Evolutionary conservation across 257 asterid species (phyloP).

Genomic region (Misopates orontium): DNA sequence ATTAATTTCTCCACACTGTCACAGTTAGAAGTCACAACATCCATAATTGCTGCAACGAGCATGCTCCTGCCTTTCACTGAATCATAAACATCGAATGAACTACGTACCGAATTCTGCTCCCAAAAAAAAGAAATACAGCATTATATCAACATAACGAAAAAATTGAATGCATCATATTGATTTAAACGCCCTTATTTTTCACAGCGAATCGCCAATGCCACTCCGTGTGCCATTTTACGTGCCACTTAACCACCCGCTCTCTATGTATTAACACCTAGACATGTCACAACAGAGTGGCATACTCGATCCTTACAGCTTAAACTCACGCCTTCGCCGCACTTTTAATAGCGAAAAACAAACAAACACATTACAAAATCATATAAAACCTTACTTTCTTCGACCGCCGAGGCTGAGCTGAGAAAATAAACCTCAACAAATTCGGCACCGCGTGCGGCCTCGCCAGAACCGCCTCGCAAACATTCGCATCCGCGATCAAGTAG

Average conservation of each 20-base stretch:
- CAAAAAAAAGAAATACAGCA: slow-evolving; percentile 37
- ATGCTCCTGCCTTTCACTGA: slow-evolving; percentile 95
- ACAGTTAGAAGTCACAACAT: slow-evolving; percentile 85
- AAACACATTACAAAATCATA: neutral
- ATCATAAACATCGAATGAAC: slow-evolving; percentile 76
- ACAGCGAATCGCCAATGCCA: too few relatives aligned
- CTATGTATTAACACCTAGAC: too few relatives aligned
- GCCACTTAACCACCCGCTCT: too few relatives aligned
- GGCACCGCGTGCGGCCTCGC: slow-evolving; percentile 93
- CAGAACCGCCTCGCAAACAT: slow-evolving; percentile 67
- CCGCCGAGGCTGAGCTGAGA: slow-evolving; percentile 82
- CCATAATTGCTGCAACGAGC: slow-evolving; percentile 99
- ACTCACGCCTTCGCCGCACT: too few relatives aligned
- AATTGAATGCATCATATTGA: neutral
- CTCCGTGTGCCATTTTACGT: too few relatives aligned
- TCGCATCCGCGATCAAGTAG: slow-evolving; percentile 78
- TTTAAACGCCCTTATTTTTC: neutral
- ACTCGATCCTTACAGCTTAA: too few relatives aligned
- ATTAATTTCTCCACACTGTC: slow-evolving; percentile 65
- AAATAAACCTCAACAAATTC: slow-evolving; percentile 77
- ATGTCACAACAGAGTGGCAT: too few relatives aligned
- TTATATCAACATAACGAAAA: slow-evolving; percentile 38
- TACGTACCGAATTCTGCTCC: slow-evolving; percentile 73
- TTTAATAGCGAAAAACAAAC: too few relatives aligned
- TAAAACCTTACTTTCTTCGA: slow-evolving; percentile 57